Evolutionary conservation across 805 yeast genomes (phyloP).

Genomic region (Nakazawaea wyomingensis): DNA sequence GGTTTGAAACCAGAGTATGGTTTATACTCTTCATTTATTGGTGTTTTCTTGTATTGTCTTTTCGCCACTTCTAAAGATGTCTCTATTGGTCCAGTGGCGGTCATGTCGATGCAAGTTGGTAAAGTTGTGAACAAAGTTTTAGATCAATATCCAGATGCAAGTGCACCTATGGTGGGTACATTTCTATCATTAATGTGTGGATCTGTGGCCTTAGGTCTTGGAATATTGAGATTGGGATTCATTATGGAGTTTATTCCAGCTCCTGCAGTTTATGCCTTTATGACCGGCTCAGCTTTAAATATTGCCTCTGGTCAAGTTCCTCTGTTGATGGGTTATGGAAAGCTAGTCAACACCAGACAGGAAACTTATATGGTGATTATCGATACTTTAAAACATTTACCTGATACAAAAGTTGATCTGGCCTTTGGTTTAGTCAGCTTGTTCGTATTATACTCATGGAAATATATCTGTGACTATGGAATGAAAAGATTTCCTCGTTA

Average conservation of each 20-base stretch:
- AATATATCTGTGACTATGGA: constrained; percentile 53
- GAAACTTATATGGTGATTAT: constrained; percentile 69
- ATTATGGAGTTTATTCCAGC: constrained; percentile 82
- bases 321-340: constrained; percentile 70
- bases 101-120: constrained; percentile 83
- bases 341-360: constrained; percentile 62
- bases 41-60: constrained; percentile 81
- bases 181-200: constrained; percentile 79
- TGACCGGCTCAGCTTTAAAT: constrained; percentile 89
- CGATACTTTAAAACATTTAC: constrained; percentile 65
- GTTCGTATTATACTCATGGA: constrained; percentile 68
- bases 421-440: constrained; percentile 82
- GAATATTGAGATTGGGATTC: constrained; percentile 80
- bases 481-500: constrained; percentile 58
- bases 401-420: constrained; percentile 68
- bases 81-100: constrained; percentile 95
- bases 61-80: constrained; percentile 96
- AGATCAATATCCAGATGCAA: constrained; percentile 35
- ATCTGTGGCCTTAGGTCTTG: constrained; percentile 75
- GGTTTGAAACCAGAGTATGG: constrained; percentile 80
- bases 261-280: constrained; percentile 92
- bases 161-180: constrained; percentile 75
- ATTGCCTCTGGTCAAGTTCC: constrained; percentile 87
- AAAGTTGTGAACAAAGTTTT: constrained; percentile 68
- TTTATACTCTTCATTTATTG: constrained; percentile 85